A percentile compares a stretch with the other conserved stretches of the same genome.
These are phyloP conservation scores for Extremus antarcticus DNA, from an alignment of 495 filamentous ascomycete species.

Conservation along the genomic window DNA sequence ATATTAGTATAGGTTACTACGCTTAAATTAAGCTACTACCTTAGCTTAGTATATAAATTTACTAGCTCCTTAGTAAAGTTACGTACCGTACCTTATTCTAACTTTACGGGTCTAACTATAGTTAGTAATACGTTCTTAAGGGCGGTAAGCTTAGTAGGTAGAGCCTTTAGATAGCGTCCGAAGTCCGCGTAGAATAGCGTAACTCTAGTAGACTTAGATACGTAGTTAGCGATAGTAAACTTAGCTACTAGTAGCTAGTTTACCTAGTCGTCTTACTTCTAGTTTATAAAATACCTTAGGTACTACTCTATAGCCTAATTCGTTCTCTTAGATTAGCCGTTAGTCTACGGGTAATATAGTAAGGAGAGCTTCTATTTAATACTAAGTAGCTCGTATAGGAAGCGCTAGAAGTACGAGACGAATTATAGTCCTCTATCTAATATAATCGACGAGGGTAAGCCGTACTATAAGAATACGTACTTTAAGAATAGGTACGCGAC, in stretches of 20 bases:
- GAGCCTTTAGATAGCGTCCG: neutral
- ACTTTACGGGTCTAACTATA: too few relatives aligned
- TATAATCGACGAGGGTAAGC: neutral
- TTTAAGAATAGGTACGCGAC: neutral
- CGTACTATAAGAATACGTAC: neutral
- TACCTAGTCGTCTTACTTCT: conserved; percentile 10
- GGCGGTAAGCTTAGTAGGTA: neutral
- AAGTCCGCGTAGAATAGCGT: neutral
- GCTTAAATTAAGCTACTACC: neutral
- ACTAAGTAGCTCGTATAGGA: neutral
- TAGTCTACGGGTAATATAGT: conserved; percentile 1
- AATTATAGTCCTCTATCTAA: neutral
- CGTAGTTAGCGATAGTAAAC: neutral
- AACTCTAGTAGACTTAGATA: neutral
- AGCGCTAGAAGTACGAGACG: neutral
- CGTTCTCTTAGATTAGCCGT: neutral
- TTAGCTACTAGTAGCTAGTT: conserved; percentile 4
- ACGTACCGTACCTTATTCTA: too few relatives aligned
- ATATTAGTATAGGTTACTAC: neutral
- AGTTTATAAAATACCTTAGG: conserved; percentile 3
- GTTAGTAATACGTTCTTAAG: neutral
- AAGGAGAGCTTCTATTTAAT: neutral
- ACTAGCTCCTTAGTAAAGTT: neutral
- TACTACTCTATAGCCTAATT: conserved; percentile 8
- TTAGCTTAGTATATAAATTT: neutral